Percentiles rank a stretch among this genome's conserved stretches.
These are phyloP conservation scores for Hortiboletus flavorubellus DNA, from an alignment of 768 basidiomycete species.

Conservation along the genomic window DNA sequence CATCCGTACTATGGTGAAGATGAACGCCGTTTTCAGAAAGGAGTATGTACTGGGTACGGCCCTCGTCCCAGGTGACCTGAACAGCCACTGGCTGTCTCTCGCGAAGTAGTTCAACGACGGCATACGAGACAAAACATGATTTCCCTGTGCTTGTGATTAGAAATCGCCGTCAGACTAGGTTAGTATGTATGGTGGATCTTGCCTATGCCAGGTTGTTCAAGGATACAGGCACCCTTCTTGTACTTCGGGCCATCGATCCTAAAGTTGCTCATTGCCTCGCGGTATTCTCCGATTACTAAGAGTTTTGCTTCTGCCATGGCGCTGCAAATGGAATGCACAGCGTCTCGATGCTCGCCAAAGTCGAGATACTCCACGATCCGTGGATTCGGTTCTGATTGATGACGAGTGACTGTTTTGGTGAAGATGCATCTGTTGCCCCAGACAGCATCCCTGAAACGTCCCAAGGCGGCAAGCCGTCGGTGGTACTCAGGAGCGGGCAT, in stretches of 20 bases:
- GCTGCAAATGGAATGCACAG: not conserved
- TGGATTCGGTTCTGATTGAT: not conserved
- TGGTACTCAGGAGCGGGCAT: no score
- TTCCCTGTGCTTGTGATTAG: not conserved
- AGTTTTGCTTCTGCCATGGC: not conserved
- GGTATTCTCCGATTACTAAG: not conserved
- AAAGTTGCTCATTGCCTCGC: not conserved
- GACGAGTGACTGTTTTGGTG: no score
- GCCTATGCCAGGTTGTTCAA: not conserved
- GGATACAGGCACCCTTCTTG: not conserved
- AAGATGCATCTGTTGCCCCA: not conserved
- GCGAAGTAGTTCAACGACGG: not conserved
- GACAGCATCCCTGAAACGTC: not conserved
- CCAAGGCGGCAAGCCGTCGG: no score
- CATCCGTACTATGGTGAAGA: not conserved
- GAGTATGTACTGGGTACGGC: no score
- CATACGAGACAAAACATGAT: not conserved
- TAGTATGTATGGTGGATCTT: not conserved
- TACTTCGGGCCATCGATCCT: not conserved
- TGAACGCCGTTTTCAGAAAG: not conserved
- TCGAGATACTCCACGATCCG: not conserved
- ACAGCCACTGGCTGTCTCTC: not conserved
- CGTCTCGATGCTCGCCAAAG: not conserved
- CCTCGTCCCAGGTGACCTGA: not conserved
- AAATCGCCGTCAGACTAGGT: no score